These are phyloP conservation scores for Stemphylium beticola DNA, from an alignment of 2,329 filamentous ascomycete genomes.

Conservation along the genomic window DNA sequence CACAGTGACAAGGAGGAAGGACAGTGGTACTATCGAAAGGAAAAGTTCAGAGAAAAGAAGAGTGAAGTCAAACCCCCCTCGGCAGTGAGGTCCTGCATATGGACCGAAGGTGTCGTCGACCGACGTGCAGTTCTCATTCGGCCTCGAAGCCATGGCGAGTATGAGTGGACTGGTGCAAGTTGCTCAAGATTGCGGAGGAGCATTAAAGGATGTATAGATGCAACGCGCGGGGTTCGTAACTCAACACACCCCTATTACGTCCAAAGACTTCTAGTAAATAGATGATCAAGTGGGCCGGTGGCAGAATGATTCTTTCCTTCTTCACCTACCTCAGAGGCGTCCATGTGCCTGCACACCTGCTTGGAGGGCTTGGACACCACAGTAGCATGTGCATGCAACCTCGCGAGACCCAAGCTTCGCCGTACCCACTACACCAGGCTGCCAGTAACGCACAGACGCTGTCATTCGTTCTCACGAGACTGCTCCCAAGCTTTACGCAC, in stretches of 20 bases:
- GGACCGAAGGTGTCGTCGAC: slow-evolving; percentile 44
- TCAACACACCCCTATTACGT: slow-evolving; percentile 14
- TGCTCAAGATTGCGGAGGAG: slow-evolving; percentile 21
- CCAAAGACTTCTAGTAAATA: slow-evolving; percentile 16
- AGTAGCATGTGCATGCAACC: slow-evolving; percentile 13
- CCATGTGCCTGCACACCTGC: slow-evolving; percentile 15
- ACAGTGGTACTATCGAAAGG: slow-evolving; percentile 40
- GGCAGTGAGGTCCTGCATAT: slow-evolving; percentile 37
- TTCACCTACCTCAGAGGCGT: slow-evolving; percentile 29
- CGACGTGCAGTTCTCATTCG: slow-evolving; percentile 23
- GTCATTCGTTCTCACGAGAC: slow-evolving; percentile 1
- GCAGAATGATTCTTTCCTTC: slow-evolving; percentile 22
- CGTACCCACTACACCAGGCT: slow-evolving; percentile 11
- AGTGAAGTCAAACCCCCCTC: slow-evolving; percentile 49
- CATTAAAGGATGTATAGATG: slow-evolving; percentile 29
- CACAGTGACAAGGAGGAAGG: slow-evolving; percentile 36
- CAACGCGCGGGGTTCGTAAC: slow-evolving; percentile 22
- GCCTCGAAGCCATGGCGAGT: slow-evolving; percentile 30
- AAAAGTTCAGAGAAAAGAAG: slow-evolving; percentile 46
- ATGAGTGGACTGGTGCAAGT: slow-evolving; percentile 24
- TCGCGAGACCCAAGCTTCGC: slow-evolving; percentile 11
- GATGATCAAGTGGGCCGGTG: slow-evolving; percentile 28
- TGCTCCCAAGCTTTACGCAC: slow-evolving; percentile 14
- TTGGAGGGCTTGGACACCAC: slow-evolving; percentile 18
- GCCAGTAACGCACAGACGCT: slow-evolving; percentile 3